Base-by-base conservation (phyloP, 192 early-diverging fungal species). In the Endogone sp. region DNA sequence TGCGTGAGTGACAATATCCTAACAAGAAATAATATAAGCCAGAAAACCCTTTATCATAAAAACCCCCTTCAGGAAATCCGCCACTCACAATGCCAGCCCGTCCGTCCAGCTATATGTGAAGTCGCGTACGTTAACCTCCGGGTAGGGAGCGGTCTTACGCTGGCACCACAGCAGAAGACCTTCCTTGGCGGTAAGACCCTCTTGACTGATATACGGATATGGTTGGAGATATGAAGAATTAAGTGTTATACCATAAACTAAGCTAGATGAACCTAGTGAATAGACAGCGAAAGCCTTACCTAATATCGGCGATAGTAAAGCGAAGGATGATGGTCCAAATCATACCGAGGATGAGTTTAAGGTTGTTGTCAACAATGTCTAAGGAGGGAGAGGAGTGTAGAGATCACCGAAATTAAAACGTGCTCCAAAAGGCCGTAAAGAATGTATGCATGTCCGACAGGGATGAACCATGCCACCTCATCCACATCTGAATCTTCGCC, bases 111-210 rank as follows among this genome's bases (percentile, higher is more conserved):
- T 92, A 70, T 92, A 92, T 22, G 94, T 94, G 71, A 97, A 96
- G 70, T 97, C 93, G 30, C 89, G 83, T 57, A 98, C 92, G 64
- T 92, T 75, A 61, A 98, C 95, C 27, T 95, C 93, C 27, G 88
- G 78, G 75, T 95, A 95, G 2, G 93, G 91, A 3, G 94, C 88
- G 21, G 97, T 98, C 69, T 95, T 90, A 67, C 93, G 85, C 79
- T 98, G 97, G 81, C 95, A 97, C 97, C 97, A 98, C 22, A 98
- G 84, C 44, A 98, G 82, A 30, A 98, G 86, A 58, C 95, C 97
- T 72, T 98, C 97, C 81, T 95, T 98, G 54, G 97, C 97, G 59
- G 90, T 95, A 65, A 95, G 84, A 59, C 97, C 97, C 73, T 97
- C 95, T 71, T 97, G 90, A 76, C 91, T 92, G 71, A 49, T 49